Conservation (phyloP, 495 filamentous ascomycete genomes). For the Xylaria sp. region DNA sequence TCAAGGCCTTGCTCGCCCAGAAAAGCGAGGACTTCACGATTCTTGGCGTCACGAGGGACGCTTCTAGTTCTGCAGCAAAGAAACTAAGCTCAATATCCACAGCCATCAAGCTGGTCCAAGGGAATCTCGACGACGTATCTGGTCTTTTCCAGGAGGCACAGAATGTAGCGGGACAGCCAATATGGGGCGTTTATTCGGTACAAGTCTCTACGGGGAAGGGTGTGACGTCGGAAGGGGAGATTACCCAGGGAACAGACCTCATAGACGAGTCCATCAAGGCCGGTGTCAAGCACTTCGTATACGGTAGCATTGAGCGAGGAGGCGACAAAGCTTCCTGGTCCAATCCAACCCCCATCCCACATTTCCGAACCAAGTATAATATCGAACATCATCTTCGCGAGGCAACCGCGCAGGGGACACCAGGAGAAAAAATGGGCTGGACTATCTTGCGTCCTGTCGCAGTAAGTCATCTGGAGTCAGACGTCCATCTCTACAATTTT, state of each 20-base stretch:
- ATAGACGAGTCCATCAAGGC: constrained; percentile 65
- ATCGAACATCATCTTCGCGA: constrained; percentile 68
- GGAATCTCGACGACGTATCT: constrained; percentile 62
- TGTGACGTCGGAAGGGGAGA: constrained; percentile 60
- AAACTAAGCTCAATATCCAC: constrained; percentile 52
- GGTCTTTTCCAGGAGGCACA: constrained; percentile 60
- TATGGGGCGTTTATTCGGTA: constrained; percentile 49
- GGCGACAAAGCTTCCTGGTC: constrained; percentile 59
- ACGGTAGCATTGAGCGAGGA: constrained; percentile 72
- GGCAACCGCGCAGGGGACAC: constrained; percentile 34
- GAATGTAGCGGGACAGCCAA: constrained; percentile 41
- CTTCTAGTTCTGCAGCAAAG: constrained; percentile 54
- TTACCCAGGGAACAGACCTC: constrained; percentile 66
- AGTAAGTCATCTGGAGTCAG: constrained; percentile 3
- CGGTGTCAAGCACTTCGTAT: constrained; percentile 71
- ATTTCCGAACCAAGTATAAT: constrained; percentile 70
- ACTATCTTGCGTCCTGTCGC: constrained; percentile 68
- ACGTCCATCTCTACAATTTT: not conserved
- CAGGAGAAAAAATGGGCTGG: constrained; percentile 58
- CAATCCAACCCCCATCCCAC: constrained; percentile 68
- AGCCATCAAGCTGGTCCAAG: constrained; percentile 63
- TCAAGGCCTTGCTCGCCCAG: constrained; percentile 56
- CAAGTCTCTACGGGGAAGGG: constrained; percentile 55
- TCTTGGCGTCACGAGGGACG: constrained; percentile 69
- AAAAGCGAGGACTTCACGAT: constrained; percentile 49